A percentile compares a stretch with the other conserved stretches of the same genome.
phyloP scores from a whole-genome alignment of 768 basidiomycete genomes.

The Termitomyces sp. region DNA sequence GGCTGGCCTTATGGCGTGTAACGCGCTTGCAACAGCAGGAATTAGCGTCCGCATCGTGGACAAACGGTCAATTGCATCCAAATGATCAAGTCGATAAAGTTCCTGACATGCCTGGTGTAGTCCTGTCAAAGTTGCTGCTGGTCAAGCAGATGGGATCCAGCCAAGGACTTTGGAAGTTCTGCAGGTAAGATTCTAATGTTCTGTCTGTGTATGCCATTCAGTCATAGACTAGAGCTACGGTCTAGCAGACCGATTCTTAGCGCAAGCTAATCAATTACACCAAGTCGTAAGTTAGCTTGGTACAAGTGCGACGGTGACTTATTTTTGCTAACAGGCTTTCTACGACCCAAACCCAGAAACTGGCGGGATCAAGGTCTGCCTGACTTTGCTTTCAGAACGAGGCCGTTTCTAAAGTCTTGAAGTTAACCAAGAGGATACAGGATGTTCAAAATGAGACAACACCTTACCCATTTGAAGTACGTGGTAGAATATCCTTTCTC shows the following conservation, averaged over 20 bases:
- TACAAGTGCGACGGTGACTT: background rate
- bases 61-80: conserved; percentile 34
- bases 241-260: conserved; percentile 56
- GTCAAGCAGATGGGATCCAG: conserved; percentile 58
- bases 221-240: conserved; percentile 59
- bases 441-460: conserved; percentile 59
- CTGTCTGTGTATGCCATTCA: background rate
- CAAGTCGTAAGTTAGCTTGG: conserved; percentile 48
- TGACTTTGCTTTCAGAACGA: background rate
- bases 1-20: conserved; percentile 63
- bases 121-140: conserved; percentile 41
- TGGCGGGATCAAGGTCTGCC: conserved; percentile 56
- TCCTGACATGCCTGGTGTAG: conserved; percentile 19
- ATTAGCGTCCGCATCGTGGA: conserved; percentile 57
- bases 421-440: conserved; percentile 59
- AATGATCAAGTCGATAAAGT: background rate
- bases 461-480: conserved; percentile 67
- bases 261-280: conserved; percentile 64
- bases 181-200: conserved; percentile 27
- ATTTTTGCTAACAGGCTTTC: conserved; percentile 50
- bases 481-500: background rate
- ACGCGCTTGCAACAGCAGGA: conserved; percentile 52
- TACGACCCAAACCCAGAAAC: conserved; percentile 54
- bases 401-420: background rate
- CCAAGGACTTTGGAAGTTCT: conserved; percentile 50